These are phyloP conservation scores for Pythium volutum DNA, from an alignment of 352 stramenopile genomes.

Conservation along the genomic window DNA sequence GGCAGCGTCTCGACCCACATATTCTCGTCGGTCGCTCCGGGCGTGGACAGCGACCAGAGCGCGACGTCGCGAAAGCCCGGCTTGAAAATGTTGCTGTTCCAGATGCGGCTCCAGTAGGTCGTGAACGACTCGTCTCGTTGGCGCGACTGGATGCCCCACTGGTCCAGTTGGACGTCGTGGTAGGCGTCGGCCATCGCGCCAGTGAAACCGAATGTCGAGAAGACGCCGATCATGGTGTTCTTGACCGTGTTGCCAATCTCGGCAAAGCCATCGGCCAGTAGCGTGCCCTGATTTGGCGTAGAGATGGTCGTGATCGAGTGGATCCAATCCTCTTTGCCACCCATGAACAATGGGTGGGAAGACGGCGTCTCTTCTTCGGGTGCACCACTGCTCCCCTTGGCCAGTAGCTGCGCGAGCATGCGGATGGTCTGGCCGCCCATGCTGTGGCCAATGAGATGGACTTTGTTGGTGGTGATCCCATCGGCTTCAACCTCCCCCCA, in stretches of 20 bases:
- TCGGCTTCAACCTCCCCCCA: constrained; percentile 45
- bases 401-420: constrained; percentile 64
- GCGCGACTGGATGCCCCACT: constrained; percentile 41
- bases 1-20: constrained; percentile 49
- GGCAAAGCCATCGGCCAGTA: constrained; percentile 42
- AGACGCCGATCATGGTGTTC: constrained; percentile 33
- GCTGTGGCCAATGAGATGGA: constrained; percentile 73
- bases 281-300: constrained; percentile 57
- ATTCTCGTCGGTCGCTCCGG: constrained; percentile 34
- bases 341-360: constrained; percentile 44
- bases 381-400: constrained; percentile 41
- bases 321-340: constrained; percentile 58
- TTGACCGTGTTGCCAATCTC: constrained; percentile 40
- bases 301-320: constrained; percentile 68
- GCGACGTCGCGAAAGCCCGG: constrained; percentile 39
- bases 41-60: constrained; percentile 37
- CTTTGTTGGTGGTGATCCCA: constrained; percentile 54
- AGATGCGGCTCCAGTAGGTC: constrained; percentile 47
- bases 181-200: constrained; percentile 30
- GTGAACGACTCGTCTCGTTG: constrained; percentile 27
- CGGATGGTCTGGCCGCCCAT: constrained; percentile 79
- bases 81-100: constrained; percentile 32
- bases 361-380: constrained; percentile 29
- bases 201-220: constrained; percentile 29
- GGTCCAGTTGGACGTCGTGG: constrained; percentile 57